These are phyloP conservation scores for Martensiomyces pterosporus DNA, from an alignment of 192 early-diverging fungal species.

Conservation along the genomic window DNA sequence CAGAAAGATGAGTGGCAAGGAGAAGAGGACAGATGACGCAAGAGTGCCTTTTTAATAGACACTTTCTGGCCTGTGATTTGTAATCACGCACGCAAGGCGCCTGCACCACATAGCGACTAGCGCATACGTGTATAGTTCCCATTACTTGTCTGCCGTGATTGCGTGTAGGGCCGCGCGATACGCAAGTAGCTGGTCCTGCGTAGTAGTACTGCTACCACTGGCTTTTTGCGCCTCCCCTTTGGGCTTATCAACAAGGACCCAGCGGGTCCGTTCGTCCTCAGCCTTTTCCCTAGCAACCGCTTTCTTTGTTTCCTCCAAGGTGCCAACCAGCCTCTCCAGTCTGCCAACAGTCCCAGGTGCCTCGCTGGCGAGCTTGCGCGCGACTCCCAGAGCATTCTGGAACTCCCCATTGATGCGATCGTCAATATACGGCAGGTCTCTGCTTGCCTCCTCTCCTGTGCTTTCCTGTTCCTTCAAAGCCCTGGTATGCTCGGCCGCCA, in stretches of 20 bases:
- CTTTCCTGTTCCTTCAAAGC: conserved; percentile 6
- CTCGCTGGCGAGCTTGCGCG: conserved; percentile 4
- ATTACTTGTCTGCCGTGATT: conserved; percentile 14
- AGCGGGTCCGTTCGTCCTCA: conserved; percentile 3
- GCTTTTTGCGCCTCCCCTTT: too few relatives aligned
- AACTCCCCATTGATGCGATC: conserved; percentile 38
- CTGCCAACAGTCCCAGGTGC: conserved; percentile 10
- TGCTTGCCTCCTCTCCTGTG: not conserved
- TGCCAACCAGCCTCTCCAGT: conserved; percentile 9
- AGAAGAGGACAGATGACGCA: not conserved
- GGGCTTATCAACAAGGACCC: too few relatives aligned
- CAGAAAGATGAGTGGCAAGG: too few relatives aligned
- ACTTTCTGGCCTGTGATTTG: too few relatives aligned
- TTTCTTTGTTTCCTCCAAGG: conserved; percentile 12
- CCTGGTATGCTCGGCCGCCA: conserved; percentile 34
- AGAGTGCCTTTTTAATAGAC: not conserved
- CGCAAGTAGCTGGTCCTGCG: conserved; percentile 18
- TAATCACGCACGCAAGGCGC: not conserved
- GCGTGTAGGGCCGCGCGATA: conserved; percentile 43
- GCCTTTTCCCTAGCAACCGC: not conserved
- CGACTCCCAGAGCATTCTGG: conserved; percentile 12
- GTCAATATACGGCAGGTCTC: conserved; percentile 25
- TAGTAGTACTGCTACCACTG: too few relatives aligned
- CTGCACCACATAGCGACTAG: not conserved
- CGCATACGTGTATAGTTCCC: too few relatives aligned